Evolutionary conservation across 495 filamentous ascomycete species (phyloP).

Genomic region (Wilcoxina mikolae): DNA sequence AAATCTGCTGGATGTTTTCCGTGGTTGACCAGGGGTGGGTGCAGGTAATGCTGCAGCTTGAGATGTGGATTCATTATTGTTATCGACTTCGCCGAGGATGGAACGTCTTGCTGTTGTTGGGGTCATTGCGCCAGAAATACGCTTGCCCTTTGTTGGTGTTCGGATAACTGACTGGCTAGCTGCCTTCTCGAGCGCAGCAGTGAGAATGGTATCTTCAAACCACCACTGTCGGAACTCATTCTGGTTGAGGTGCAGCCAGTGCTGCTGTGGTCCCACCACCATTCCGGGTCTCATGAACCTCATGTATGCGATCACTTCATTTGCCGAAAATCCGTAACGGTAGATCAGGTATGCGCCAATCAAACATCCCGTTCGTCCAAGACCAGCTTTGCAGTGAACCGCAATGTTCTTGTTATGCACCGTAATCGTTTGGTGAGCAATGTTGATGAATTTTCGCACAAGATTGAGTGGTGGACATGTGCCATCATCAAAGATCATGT

Average conservation of each 20-base stretch:
- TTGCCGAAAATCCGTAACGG: constrained; percentile 92
- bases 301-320: constrained; percentile 98
- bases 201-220: constrained; percentile 74
- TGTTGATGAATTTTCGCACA: constrained; percentile 81
- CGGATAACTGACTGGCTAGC: constrained; percentile 45
- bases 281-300: constrained; percentile 98
- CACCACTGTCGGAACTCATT: constrained; percentile 95
- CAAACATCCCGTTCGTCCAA: constrained; percentile 90
- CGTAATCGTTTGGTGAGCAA: constrained; percentile 87
- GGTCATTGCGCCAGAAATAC: constrained; percentile 40
- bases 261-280: constrained; percentile 98
- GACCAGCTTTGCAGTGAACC: constrained; percentile 94
- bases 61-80: constrained; percentile 48
- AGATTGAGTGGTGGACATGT: constrained; percentile 79
- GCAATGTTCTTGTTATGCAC: constrained; percentile 76
- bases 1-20: constrained; percentile 41
- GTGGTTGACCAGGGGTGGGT: constrained; percentile 87
- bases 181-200: constrained; percentile 30
- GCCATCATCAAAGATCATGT: constrained; percentile 99
- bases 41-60: constrained; percentile 79
- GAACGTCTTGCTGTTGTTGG: constrained; percentile 71
- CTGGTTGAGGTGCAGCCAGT: constrained; percentile 98
- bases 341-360: constrained; percentile 98
- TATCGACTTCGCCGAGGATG: constrained; percentile 73
- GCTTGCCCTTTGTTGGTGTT: constrained; percentile 59